Evolutionary conservation across 768 basidiomycete genomes (phyloP).

Genomic region (Rossbeevera mucosa): DNA sequence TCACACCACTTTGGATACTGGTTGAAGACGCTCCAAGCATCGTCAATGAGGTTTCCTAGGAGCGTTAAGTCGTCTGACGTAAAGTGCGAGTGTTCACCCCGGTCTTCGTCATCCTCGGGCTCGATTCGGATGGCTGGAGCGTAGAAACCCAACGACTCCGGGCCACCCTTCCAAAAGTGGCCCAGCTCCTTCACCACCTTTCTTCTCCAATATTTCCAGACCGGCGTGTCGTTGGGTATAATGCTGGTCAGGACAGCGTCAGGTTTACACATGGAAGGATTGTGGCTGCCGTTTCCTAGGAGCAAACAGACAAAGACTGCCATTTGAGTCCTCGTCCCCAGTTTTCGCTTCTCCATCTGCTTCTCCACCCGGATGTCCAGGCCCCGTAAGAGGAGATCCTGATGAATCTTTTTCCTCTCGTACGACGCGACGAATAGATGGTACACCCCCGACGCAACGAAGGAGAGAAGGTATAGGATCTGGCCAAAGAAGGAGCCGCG

Average conservation of each 20-base stretch:
- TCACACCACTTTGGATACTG: constrained; percentile 12
- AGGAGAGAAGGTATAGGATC: constrained; percentile 25
- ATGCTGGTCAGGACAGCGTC: constrained; percentile 10
- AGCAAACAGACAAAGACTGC: constrained; percentile 24
- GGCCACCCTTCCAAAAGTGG: constrained; percentile 5
- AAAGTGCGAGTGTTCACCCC: constrained; percentile 6
- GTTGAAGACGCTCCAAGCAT: constrained; percentile 23
- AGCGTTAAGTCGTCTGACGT: constrained; percentile 5
- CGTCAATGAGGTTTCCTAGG: constrained; percentile 14
- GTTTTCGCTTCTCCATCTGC: constrained; percentile 10
- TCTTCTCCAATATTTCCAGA: constrained; percentile 26
- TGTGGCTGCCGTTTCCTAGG: constrained; percentile 9
- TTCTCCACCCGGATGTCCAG: constrained; percentile 7
- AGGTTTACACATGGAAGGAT: constrained; percentile 1
- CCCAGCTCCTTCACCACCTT: constrained; percentile 20
- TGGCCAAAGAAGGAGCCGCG: constrained; percentile 31
- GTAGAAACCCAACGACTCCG: constrained; percentile 1
- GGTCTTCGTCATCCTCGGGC: constrained; percentile 9
- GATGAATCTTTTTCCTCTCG: constrained; percentile 25
- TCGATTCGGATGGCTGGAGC: constrained; percentile 9
- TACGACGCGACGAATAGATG: constrained; percentile 30
- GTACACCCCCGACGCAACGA: constrained; percentile 30
- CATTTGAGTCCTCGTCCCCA: constrained; percentile 28
- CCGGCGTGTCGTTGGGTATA: constrained; percentile 27
- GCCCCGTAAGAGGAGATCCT: constrained; percentile 12